Base-by-base conservation (phyloP, 208 protist genomes). In the Trypanosoma avium region DNA sequence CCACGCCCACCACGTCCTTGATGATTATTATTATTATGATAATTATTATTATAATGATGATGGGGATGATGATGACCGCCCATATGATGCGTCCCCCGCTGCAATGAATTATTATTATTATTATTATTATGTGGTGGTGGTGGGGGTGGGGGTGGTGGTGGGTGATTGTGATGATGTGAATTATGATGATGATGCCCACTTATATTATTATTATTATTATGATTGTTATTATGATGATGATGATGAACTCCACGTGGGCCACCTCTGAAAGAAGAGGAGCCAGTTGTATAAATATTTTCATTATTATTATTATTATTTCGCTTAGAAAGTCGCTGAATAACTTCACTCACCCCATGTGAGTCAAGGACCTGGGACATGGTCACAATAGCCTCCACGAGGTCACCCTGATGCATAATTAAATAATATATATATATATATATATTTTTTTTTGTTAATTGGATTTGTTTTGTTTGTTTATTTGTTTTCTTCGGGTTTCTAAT, bases 281-380 rank as follows among this genome's bases (percentile, higher is more conserved):
- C 53, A 3, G 32, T 24, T 15, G 32, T 24, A 0, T 45, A 52
- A 9, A 30, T 32, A 15, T 21, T 29, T 4, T 0, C 29, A 29
- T 38, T 29, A 12, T n/a, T 22, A 15, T 55, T 35, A 4, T 40
- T 38, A 15, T 17, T 26, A 3, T 43, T n/a, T 33, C 68, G 32
- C 43, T 59, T 72, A 13, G 50, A 57, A 26, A 72, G 19, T 65
- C 69, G 53, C 56, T 55, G 17, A 57, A 66, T 46, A 7, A 85
- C 75, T 56, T 79, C 60, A 9, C 58, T 48, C 33, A 79, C 59
- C 47, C 66, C 49, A 32, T 72, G 52, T 17, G 61, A 69, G 43
- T 75, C 68, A 17, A 82, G 75, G 24, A 70, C 66, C 43, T 68
- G 50, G n/a, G 75, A 62, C 15, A 82, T 68, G 32, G 68, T 58